Evolutionary conservation across 345 rosid genomes (phyloP), one percentile per base, ranked within the genome.

Genomic region (Anastatica hierochuntica): DNA sequence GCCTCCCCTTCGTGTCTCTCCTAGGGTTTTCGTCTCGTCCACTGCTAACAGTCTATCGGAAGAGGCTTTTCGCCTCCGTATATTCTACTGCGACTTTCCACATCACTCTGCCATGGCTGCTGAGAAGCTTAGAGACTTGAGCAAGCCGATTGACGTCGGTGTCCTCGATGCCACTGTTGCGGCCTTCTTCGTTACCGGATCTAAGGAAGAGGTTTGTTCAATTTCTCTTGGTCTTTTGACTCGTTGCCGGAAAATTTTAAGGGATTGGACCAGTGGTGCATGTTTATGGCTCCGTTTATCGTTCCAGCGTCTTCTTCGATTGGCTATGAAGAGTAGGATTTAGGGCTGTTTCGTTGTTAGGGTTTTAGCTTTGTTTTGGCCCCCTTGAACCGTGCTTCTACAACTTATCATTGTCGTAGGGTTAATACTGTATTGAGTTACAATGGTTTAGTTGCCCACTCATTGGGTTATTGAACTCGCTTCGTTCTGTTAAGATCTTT

Each of bases 161-260:
- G 60, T 88, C 58, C 97, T 88, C 60, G 95, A 94, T 60, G 95
- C 95, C 26, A 94, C 99, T 45, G 97, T 94, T 53, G 88, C 94
- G 36, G 99, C 99, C 58, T 94, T 94, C 78, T 94, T 88, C n/a
- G 99, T 96, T 71, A 94, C 99, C 60, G 97, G 99, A 94, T 94
- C 99, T 72, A 94, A 94, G 44, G 94, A 88, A 39, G 99, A 94
- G 97, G 99, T 94, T 16, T n/a, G n/a, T 53, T 60, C 62, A 33
- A 45, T 60, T 60, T 67, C 39, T 56, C 56, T 56, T 38, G 58
- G 12, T 27, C 11, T 41, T 56, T 24, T 49, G 26, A 46, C 54
- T 43, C 47, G 27, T 42, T 53, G 10, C 33, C 51, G 15, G 57
- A 10, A 7, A 33, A 7, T 48, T 39, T 60, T 14, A 13, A 20